These are phyloP conservation scores for Plasmodium billcollinsi DNA, from an alignment of 169 alveolate species.

Conservation along the genomic window DNA sequence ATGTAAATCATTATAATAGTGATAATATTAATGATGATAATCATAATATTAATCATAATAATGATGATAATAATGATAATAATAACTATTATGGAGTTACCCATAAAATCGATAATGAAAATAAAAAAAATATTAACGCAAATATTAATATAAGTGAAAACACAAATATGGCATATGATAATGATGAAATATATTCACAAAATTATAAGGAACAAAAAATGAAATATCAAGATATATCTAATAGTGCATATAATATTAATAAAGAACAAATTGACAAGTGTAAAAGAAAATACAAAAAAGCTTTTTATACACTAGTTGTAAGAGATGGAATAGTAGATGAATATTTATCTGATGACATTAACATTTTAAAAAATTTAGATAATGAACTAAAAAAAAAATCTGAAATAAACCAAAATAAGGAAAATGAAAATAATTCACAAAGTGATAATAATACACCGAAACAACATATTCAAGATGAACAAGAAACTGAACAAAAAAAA, in stretches of 20 bases:
- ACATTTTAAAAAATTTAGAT: constrained; percentile 42
- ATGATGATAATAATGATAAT: no score
- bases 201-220: background rate
- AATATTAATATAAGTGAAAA: background rate
- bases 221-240: background rate
- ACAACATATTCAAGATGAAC: background rate
- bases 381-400: constrained; percentile 12
- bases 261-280: constrained; percentile 2
- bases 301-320: constrained; percentile 63
- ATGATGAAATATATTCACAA: background rate
- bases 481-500: constrained; percentile 35
- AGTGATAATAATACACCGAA: background rate
- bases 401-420: constrained; percentile 3
- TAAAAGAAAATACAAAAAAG: constrained; percentile 17
- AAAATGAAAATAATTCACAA: background rate
- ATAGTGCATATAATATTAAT: background rate
- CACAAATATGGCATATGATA: background rate
- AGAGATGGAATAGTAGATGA: constrained; percentile 73
- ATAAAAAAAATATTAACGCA: background rate
- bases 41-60: no score
- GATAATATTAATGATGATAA: no score
- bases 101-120: background rate
- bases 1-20: no score
- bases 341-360: constrained; percentile 49
- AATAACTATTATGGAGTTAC: no score